Conservation (phyloP, 2,329 filamentous ascomycete genomes). For the Clathrospora elynae region DNA sequence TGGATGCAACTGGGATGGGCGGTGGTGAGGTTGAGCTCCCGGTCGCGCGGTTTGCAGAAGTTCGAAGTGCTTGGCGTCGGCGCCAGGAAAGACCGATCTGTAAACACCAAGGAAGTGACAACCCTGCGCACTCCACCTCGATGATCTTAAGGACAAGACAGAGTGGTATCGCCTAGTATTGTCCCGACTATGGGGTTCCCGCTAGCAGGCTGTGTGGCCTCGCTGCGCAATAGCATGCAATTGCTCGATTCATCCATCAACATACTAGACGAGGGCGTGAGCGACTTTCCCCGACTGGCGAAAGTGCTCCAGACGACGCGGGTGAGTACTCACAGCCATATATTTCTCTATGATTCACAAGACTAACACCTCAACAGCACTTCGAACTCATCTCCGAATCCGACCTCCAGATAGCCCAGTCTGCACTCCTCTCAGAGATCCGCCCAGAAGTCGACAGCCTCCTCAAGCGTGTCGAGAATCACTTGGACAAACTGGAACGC, state of each 20-base stretch:
- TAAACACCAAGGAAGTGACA: slow-evolving; percentile 19
- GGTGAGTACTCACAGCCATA: slow-evolving; percentile 50
- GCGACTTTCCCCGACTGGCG: slow-evolving; percentile 65
- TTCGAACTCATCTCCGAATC: slow-evolving; percentile 91
- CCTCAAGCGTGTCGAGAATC: slow-evolving; percentile 78
- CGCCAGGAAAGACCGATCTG: slow-evolving; percentile 28
- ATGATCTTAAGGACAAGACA: neutral
- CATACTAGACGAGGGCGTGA: slow-evolving; percentile 66
- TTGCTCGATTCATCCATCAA: slow-evolving; percentile 66
- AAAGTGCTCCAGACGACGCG: slow-evolving; percentile 68
- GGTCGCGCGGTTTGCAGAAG: slow-evolving; percentile 25
- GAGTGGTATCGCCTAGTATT: neutral
- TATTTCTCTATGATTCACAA: slow-evolving; percentile 1
- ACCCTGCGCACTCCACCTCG: slow-evolving; percentile 22
- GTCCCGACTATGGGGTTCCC: slow-evolving; percentile 43
- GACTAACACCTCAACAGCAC: slow-evolving; percentile 61
- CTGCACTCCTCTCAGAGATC: slow-evolving; percentile 84
- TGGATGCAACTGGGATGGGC: slow-evolving; percentile 40
- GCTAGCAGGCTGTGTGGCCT: slow-evolving; percentile 65
- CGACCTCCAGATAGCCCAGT: slow-evolving; percentile 79
- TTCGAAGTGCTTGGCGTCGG: slow-evolving; percentile 39
- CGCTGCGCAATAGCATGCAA: slow-evolving; percentile 64
- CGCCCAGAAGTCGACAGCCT: slow-evolving; percentile 82
- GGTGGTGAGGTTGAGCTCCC: slow-evolving; percentile 30
- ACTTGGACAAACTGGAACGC: slow-evolving; percentile 80